phyloP scores from a whole-genome alignment of 371 early-diverging fungal species.

The Capillidium heterosporum region DNA sequence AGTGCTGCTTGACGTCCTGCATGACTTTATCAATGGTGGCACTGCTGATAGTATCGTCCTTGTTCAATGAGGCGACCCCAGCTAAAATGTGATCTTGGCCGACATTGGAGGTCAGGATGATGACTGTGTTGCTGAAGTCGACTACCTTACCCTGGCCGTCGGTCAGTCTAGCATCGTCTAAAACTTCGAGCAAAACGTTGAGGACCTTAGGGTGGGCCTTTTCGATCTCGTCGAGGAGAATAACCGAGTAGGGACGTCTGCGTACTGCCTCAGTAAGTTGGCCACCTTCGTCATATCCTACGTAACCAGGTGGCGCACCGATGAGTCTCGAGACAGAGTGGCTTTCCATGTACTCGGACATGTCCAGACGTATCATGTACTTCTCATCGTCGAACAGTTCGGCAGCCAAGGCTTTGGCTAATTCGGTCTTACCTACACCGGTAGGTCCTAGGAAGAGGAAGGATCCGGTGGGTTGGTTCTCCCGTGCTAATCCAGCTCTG shows the following conservation, averaged over 20 bases:
- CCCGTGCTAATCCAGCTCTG: slow-evolving; percentile 18
- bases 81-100: slow-evolving; percentile 58
- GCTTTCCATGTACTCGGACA: slow-evolving; percentile 78
- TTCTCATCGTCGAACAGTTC: slow-evolving; percentile 80
- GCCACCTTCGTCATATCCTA: slow-evolving; percentile 74
- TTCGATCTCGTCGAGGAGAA: slow-evolving; percentile 87
- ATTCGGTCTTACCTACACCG: slow-evolving; percentile 80
- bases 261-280: slow-evolving; percentile 79
- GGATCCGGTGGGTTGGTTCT: slow-evolving; percentile 57
- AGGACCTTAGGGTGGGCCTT: slow-evolving; percentile 64
- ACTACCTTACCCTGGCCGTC: slow-evolving; percentile 73
- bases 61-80: slow-evolving; percentile 15
- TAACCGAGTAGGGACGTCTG: slow-evolving; percentile 76
- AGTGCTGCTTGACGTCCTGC: slow-evolving; percentile 49
- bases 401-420: slow-evolving; percentile 73
- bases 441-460: slow-evolving; percentile 88
- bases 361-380: slow-evolving; percentile 76
- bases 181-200: slow-evolving; percentile 60
- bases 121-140: slow-evolving; percentile 81
- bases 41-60: slow-evolving; percentile 22
- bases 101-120: slow-evolving; percentile 81
- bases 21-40: slow-evolving; percentile 36
- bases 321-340: slow-evolving; percentile 59
- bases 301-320: slow-evolving; percentile 81
- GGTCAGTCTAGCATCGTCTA: slow-evolving; percentile 82